Evolutionary conservation across 768 basidiomycete species (phyloP).

Genomic region (Boletellus sp.): DNA sequence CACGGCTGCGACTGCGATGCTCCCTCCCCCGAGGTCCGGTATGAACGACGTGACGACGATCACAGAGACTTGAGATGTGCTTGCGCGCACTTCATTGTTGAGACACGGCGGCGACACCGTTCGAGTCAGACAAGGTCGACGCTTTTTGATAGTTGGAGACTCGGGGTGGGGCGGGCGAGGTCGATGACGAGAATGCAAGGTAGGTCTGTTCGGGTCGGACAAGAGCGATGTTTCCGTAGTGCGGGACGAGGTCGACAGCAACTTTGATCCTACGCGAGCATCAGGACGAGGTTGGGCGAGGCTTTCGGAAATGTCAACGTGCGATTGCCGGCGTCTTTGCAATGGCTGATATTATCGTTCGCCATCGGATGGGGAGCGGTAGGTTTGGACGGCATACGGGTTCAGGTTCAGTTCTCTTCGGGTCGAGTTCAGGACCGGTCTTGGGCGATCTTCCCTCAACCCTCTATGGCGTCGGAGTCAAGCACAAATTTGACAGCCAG

Average conservation of each 20-base stretch:
- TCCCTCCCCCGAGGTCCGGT: background rate
- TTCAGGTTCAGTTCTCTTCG: too few species aligned
- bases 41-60: background rate
- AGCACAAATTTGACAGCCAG: too few species aligned
- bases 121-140: background rate
- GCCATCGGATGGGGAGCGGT: too few species aligned
- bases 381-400: too few species aligned
- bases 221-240: background rate
- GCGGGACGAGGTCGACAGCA: background rate
- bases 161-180: background rate
- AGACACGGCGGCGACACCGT: background rate
- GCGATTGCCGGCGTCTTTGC: too few species aligned
- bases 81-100: background rate
- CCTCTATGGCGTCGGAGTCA: too few species aligned
- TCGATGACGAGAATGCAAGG: background rate
- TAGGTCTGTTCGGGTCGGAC: background rate
- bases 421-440: too few species aligned
- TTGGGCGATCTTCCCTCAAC: too few species aligned
- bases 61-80: background rate
- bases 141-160: background rate
- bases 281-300: background rate
- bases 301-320: too few species aligned
- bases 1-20: background rate
- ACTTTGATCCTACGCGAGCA: background rate
- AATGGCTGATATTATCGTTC: too few species aligned